Evolutionary conservation across 1,284 basidiomycete genomes (phyloP).

Genomic region (Sphaerobolus stellatus): DNA sequence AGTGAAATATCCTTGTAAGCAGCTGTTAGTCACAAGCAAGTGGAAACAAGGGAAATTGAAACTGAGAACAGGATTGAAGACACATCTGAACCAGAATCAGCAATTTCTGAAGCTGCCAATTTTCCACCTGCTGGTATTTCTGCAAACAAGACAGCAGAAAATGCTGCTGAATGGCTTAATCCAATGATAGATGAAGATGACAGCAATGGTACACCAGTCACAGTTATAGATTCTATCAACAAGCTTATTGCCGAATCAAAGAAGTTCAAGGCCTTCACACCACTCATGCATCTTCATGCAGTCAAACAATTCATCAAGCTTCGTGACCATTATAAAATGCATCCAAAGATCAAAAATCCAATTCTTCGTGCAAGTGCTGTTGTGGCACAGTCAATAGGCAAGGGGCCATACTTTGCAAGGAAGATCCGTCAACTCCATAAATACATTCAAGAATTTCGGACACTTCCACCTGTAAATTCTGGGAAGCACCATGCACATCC

Average conservation of each 20-base stretch:
- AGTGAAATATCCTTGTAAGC: too few relatives aligned
- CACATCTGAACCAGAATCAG: too few relatives aligned
- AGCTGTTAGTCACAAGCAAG: neutral
- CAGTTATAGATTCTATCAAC: neutral
- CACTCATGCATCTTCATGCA: neutral
- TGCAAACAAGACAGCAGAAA: too few relatives aligned
- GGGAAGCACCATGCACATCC: neutral
- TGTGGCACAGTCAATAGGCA: neutral
- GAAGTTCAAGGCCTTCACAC: neutral
- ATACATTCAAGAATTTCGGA: neutral
- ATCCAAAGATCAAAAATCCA: neutral
- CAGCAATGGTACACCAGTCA: neutral
- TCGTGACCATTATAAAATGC: neutral
- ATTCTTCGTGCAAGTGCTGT: neutral
- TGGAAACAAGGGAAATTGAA: too few relatives aligned
- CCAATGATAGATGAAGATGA: neutral
- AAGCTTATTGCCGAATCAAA: neutral
- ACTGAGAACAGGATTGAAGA: too few relatives aligned
- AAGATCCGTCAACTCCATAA: neutral
- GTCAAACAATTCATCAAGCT: neutral
- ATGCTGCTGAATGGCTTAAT: neutral
- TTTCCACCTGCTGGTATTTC: too few relatives aligned
- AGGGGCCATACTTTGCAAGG: neutral
- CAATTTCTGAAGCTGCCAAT: too few relatives aligned
- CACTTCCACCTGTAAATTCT: neutral